Evolutionary conservation across 805 yeast genomes (phyloP), one percentile per base, ranked within the genome.

Genomic region (Pichia cabralensis): DNA sequence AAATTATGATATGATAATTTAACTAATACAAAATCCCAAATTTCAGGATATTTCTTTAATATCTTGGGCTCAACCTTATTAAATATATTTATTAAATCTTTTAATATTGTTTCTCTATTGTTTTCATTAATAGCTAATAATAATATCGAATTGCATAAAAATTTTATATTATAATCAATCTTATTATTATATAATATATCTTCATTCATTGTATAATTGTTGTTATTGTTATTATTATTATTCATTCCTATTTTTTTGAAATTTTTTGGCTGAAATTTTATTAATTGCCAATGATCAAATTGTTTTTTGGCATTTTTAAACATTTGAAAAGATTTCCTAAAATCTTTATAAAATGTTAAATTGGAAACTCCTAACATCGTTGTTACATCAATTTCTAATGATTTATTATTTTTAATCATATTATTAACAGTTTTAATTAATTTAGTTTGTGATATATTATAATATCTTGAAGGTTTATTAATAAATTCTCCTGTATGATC

Each of bases 201-300:
- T 13, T 18, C 25, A n/a, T 24, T 35, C 6, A 11, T 23, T 14
- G 24, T 21, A n/a, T 33, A 15, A 20, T 13, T 10, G n/a, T 8
- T 16, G 3, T 21, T 18, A 13, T 17, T 8, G 9, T 28, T 32
- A 8, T 24, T 22, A 26, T 21, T 13, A 43, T 48, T 26, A 5
- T 20, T 18, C 8, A n/a, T n/a, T 10, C 38, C 39, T 14, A 53
- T 34, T 25, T 38, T 38, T 17, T 42, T 35, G 35, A 55, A 55
- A 4, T 53, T 54, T 15, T 48, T 54, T n/a, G 56, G 48, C 33
- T 55, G 50, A 31, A 55, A 55, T 20, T 49, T 47, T 25, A 52
- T 50, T 8, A 55, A 34, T 34, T 53, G 52, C 60, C 60, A 55
- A 30, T 44, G 47, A 32, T 55, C 56, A 33, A 56, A 55, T 31